Evolutionary conservation across 1,284 basidiomycete species (phyloP).

Genomic region (Thecaphora thlaspeos): DNA sequence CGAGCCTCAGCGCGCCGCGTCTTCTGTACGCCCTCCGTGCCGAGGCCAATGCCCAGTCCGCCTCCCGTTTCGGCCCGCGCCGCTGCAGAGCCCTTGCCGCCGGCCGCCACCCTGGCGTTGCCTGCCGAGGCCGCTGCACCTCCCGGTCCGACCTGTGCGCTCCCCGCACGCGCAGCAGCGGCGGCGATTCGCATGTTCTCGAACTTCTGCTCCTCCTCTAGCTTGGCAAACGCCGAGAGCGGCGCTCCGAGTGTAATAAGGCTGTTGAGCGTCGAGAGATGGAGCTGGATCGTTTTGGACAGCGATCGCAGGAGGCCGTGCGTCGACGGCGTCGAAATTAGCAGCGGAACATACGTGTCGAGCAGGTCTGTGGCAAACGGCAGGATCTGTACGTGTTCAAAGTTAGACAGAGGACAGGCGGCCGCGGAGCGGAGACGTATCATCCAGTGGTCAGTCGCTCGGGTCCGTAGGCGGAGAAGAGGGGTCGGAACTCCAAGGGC

Average conservation of each 20-base stretch:
- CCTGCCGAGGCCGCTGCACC: slow-evolving; percentile 25
- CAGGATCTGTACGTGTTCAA: slow-evolving; percentile 11
- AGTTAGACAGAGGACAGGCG: no score
- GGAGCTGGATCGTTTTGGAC: slow-evolving; percentile 21
- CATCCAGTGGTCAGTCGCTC: no score
- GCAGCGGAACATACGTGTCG: slow-evolving; percentile 37
- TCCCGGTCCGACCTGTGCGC: neutral
- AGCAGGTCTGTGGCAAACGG: slow-evolving; percentile 34
- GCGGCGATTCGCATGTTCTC: slow-evolving; percentile 4
- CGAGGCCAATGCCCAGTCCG: slow-evolving; percentile 27
- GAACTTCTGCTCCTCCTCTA: slow-evolving; percentile 22
- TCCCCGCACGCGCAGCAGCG: neutral
- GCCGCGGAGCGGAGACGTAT: no score
- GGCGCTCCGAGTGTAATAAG: slow-evolving; percentile 29
- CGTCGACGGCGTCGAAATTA: slow-evolving; percentile 25
- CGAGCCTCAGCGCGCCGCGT: slow-evolving; percentile 19
- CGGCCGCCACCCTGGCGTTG: slow-evolving; percentile 17
- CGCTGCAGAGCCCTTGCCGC: slow-evolving; percentile 13
- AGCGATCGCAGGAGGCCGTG: slow-evolving; percentile 20
- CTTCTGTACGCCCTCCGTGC: slow-evolving; percentile 24
- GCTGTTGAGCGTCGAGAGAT: slow-evolving; percentile 16
- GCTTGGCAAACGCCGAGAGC: slow-evolving; percentile 34
- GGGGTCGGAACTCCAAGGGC: no score
- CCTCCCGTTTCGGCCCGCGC: slow-evolving; percentile 42
- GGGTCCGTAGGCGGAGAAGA: no score